A percentile compares a stretch with the other conserved stretches of the same genome.
Evolutionary conservation across 139 green algal species (phyloP).

Genomic region (Pseudopediastrum boryanum): DNA sequence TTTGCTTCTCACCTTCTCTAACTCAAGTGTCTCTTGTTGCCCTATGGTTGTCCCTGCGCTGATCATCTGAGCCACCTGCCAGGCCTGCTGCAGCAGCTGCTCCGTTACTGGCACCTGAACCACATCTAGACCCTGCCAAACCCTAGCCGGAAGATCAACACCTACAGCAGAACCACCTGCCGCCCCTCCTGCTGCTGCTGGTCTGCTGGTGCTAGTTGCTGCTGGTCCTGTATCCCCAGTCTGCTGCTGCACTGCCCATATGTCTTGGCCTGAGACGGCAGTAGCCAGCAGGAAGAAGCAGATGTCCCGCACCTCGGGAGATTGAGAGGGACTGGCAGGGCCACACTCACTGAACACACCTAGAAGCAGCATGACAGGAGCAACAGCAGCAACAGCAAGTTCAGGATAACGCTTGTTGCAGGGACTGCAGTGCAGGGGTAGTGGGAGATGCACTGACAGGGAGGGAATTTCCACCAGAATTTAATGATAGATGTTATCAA

Average conservation of each 20-base stretch:
- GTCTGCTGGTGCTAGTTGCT: conserved; percentile 16
- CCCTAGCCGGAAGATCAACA: neutral
- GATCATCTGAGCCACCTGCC: neutral
- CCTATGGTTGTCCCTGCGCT: neutral
- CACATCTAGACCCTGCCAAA: neutral
- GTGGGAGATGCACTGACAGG: too few relatives aligned
- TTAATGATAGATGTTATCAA: neutral
- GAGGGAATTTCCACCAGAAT: too few relatives aligned
- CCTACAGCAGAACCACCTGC: neutral
- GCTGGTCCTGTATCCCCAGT: conserved; percentile 7
- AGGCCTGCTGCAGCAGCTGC: neutral
- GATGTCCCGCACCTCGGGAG: neutral
- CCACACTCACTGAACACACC: neutral
- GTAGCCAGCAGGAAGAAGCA: conserved; percentile 21
- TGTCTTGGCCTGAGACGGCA: conserved; percentile 2
- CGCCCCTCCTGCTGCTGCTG: neutral
- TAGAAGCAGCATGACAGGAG: neutral
- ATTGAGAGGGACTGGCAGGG: neutral
- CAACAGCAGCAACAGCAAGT: too few relatives aligned
- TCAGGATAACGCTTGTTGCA: too few relatives aligned
- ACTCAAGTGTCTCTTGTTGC: neutral
- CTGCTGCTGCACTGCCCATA: neutral
- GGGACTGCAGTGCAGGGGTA: too few relatives aligned
- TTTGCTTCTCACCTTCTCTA: conserved; percentile 1
- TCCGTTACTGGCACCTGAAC: neutral